Evolutionary conservation across 108 stramenopile species (phyloP), one percentile per base, ranked within the genome.

Genomic region (Pseudonitzschia multistriata): DNA sequence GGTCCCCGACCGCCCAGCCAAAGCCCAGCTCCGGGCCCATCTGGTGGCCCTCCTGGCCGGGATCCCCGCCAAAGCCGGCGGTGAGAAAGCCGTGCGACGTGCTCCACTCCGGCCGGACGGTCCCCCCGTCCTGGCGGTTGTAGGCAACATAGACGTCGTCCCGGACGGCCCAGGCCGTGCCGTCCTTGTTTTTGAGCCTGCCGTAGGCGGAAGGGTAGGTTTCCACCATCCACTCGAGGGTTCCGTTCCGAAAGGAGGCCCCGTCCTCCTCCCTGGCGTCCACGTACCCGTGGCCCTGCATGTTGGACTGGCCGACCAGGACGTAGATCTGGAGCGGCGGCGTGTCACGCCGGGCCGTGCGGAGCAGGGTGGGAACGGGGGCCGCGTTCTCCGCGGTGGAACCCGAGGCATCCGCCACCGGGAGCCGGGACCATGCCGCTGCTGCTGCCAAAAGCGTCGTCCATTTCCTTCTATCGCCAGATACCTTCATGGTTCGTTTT

Each of bases 281-380:
- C 24, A 71, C 49, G 31, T 62, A 56, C 39, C 64, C 65, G 37
- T 73, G 64, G 31, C 83, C 80, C 4, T 67, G 72, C 84, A 79
- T 85, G 62, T 85, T 85, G 45, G 67, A 70, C 56, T 85, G 84
- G 3, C 84, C 84, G 6, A 68, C 74, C 40, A 85, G 61, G 19
- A 85, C 11, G 56, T 71, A 82, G 15, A 85, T 78, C 30, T 80
- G 62, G 47, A 74, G 50, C 15, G 71, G 71, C 48, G 66, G 5
- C 10, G 37, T 7, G n/a, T n/a, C n/a, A n/a, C n/a, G n/a, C n/a
- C n/a, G n/a, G n/a, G n/a, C n/a, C n/a, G n/a, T 37, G 37, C 37
- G 37, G 37, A 37, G 37, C 37, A 37, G n/a, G n/a, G n/a, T n/a
- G n/a, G n/a, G n/a, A n/a, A n/a, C n/a, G n/a, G n/a, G n/a, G n/a